Percentiles rank a stretch among this genome's conserved stretches.
Conservation (phyloP, 371 early-diverging fungal species). For the Catenaria anguillulae region DNA sequence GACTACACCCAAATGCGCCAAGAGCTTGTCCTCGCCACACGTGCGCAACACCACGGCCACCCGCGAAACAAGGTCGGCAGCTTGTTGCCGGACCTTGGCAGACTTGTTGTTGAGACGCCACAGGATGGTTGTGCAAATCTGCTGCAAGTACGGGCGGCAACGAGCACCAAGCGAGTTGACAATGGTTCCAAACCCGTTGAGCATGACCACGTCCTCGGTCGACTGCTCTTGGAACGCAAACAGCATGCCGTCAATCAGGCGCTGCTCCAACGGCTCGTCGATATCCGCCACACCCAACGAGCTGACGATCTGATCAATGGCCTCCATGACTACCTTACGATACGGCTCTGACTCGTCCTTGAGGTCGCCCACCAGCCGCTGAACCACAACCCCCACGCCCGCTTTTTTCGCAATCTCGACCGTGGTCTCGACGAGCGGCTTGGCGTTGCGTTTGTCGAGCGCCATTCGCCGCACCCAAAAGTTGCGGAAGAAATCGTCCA, state of each 20-base stretch:
- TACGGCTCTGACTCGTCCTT: slow-evolving; percentile 92
- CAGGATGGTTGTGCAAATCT: slow-evolving; percentile 81
- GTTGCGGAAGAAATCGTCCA: slow-evolving; percentile 86
- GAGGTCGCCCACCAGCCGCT: slow-evolving; percentile 68
- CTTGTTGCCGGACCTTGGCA: slow-evolving; percentile 91
- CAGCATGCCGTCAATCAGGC: slow-evolving; percentile 85
- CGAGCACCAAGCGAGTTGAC: slow-evolving; percentile 79
- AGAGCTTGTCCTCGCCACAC: slow-evolving; percentile 86
- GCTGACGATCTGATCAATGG: slow-evolving; percentile 66
- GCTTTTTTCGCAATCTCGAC: slow-evolving; percentile 86
- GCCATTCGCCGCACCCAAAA: slow-evolving; percentile 98
- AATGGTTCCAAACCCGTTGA: slow-evolving; percentile 89
- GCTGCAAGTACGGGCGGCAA: slow-evolving; percentile 78
- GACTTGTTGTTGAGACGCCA: slow-evolving; percentile 95
- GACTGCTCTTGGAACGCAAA: slow-evolving; percentile 95
- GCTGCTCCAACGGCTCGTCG: slow-evolving; percentile 74
- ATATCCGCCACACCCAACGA: slow-evolving; percentile 77
- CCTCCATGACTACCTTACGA: slow-evolving; percentile 95
- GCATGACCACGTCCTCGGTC: slow-evolving; percentile 73
- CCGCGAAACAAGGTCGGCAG: slow-evolving; percentile 86
- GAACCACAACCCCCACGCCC: slow-evolving; percentile 76
- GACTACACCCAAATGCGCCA: slow-evolving; percentile 79
- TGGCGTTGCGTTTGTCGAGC: slow-evolving; percentile 78
- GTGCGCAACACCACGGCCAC: slow-evolving; percentile 84
- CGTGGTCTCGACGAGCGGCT: slow-evolving; percentile 87